Conservation (phyloP, 2,329 filamentous ascomycete species). For the Xylaria sp. region DNA sequence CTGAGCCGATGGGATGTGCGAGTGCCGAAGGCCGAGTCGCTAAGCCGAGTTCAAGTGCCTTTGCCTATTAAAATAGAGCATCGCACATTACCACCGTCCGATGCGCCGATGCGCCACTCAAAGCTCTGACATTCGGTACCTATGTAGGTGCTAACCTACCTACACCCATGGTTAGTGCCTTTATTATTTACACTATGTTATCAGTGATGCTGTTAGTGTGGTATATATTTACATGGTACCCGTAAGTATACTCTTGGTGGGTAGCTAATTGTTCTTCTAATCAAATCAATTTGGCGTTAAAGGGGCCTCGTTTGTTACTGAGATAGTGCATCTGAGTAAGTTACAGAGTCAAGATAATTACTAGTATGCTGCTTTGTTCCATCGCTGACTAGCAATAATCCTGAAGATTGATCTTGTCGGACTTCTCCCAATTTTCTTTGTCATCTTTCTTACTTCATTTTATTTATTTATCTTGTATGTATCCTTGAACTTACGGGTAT, state of each 20-base stretch:
- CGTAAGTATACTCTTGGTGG: too few relatives aligned
- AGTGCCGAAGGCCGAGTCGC: slow-evolving; percentile 31
- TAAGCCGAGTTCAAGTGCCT: background rate
- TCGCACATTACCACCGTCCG: background rate
- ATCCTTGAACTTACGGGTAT: too few relatives aligned
- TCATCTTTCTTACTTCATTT: background rate
- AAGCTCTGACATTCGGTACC: background rate
- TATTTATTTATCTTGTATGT: background rate
- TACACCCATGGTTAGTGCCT: background rate
- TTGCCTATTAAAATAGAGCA: background rate
- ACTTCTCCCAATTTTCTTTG: background rate
- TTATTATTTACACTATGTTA: background rate
- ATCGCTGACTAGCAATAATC: background rate
- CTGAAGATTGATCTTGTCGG: background rate
- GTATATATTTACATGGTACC: background rate
- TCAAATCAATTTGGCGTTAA: too few relatives aligned
- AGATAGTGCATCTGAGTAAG: too few relatives aligned
- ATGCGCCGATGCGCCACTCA: background rate
- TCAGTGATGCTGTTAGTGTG: background rate
- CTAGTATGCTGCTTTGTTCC: too few relatives aligned
- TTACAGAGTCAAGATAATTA: too few relatives aligned
- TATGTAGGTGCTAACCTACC: too few relatives aligned
- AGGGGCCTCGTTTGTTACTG: too few relatives aligned
- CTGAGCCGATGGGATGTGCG: background rate
- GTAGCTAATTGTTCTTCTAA: too few relatives aligned